Conservation (phyloP, 306 rosid genomes). For the Herpetospermum pedunculosum region DNA sequence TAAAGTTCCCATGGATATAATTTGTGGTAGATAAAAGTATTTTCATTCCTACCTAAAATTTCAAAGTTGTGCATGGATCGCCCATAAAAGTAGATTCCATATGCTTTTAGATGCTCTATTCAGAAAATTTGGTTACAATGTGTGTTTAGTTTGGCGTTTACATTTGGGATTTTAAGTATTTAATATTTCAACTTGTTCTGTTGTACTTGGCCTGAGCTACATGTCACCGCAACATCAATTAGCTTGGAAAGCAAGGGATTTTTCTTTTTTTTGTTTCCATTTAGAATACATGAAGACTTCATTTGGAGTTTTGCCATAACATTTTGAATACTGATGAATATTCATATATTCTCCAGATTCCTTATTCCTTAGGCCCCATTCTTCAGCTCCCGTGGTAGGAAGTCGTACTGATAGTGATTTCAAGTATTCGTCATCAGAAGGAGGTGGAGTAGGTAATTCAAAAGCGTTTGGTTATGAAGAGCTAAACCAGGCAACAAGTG, state of each 20-base stretch:
- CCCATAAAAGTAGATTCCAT: not conserved
- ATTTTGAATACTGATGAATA: constrained; percentile 10
- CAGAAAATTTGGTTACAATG: not conserved
- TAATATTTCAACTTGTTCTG: not conserved
- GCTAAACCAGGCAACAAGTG: constrained; percentile 64
- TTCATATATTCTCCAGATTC: constrained; percentile 43
- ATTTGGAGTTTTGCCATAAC: not conserved
- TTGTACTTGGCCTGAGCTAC: not conserved
- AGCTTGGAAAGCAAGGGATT: not conserved
- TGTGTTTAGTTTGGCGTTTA: not conserved
- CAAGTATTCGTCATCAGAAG: constrained; percentile 56
- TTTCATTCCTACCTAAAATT: not conserved
- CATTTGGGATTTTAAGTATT: not conserved
- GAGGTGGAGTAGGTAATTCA: constrained; percentile 58
- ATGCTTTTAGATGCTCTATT: not conserved
- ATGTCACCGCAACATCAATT: not conserved
- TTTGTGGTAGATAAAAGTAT: not conserved
- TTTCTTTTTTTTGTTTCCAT: not conserved
- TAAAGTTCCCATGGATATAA: not conserved
- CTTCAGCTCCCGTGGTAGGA: constrained; percentile 44
- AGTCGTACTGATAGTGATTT: constrained; percentile 45
- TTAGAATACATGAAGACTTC: constrained; percentile 2
- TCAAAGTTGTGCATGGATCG: not conserved
- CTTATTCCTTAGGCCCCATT: constrained; percentile 51
- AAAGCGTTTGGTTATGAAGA: constrained; percentile 77